Evolutionary conservation across 345 rosid genomes (phyloP), one percentile per base, ranked within the genome.

Genomic region (Brassica nigra): DNA sequence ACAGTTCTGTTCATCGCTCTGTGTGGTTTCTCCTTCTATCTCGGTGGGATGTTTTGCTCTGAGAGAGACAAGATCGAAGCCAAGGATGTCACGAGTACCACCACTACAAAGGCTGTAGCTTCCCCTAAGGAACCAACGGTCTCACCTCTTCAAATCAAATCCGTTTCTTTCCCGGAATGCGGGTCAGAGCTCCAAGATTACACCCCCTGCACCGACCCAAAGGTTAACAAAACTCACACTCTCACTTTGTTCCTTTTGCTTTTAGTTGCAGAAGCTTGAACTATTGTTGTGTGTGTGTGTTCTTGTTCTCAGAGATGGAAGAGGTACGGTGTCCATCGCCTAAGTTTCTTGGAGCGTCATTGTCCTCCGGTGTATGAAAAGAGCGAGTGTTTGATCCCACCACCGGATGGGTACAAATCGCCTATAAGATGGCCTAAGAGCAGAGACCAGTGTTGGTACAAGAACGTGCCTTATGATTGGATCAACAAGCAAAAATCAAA

Each of bases 161-260:
- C 88, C 2, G 73, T 85, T 64, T 76, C 85, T 66, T 95, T 95
- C 81, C 90, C 89, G 0, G 96, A 93, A 69, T 95, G 99, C 68
- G 87, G 93, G 65, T 64, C 73, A 33, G 89, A 87, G 74, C 88
- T 86, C 70, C 99, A 95, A 83, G 99, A 95, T 80, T 91, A 90
- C 90, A 95, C 99, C 20, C 98, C 99, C 0, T 95, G 99, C 80
- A 95, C 99, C 0, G 97, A 95, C 89, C 99, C 99, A 61, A 91
- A 75, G 97, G 99, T 95, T 63, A 44, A 39, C 39, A 12, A 76
- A 9, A 18, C 27, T 1, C 42, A 30, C 8, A 28, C 57, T 64
- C 15, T 64, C 72, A 39, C 16, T 55, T 75, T 54, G 61, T 54
- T 5, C 6, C 57, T 54, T 54, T 8, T 7, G 14, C 8, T 66